These are phyloP conservation scores for Parascedosporium putredinis DNA, from an alignment of 2,329 filamentous ascomycete genomes.

Conservation along the genomic window DNA sequence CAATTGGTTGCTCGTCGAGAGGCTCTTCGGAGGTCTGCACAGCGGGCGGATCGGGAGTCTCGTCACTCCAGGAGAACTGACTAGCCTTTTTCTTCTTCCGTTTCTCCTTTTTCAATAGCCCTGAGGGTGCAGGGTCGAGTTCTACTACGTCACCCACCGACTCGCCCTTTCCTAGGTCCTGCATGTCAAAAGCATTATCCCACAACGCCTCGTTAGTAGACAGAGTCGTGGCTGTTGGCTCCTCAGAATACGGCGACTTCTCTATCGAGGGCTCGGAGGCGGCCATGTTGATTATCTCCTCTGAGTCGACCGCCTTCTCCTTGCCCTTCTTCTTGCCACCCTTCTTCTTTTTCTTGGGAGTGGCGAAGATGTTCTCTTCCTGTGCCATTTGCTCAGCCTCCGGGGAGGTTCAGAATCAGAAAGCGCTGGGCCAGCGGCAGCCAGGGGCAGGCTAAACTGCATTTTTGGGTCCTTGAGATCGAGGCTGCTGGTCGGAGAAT, in stretches of 20 bases:
- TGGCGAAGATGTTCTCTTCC: constrained; percentile 6
- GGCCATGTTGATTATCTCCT: background rate
- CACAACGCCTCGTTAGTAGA: constrained; percentile 1
- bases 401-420: background rate
- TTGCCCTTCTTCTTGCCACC: constrained; percentile 16
- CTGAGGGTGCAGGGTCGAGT: background rate
- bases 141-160: background rate
- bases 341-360: constrained; percentile 18
- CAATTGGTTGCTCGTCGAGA: constrained; percentile 5
- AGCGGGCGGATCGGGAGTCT: background rate
- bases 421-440: background rate
- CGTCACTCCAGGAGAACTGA: constrained; percentile 2
- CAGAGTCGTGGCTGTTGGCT: background rate
- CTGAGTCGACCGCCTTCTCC: constrained; percentile 8
- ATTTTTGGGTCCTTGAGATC: background rate
- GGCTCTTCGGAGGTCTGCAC: background rate
- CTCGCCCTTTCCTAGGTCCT: background rate
- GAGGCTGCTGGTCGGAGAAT: background rate
- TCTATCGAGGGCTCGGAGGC: background rate
- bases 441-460: background rate
- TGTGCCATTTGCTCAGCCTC: constrained; percentile 8
- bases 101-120: constrained; percentile 12
- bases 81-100: constrained; percentile 16
- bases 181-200: background rate
- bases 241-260: background rate